Evolutionary conservation across 148 eudicot genomes (phyloP).

Genomic region (Tetragonia tetragonoides): DNA sequence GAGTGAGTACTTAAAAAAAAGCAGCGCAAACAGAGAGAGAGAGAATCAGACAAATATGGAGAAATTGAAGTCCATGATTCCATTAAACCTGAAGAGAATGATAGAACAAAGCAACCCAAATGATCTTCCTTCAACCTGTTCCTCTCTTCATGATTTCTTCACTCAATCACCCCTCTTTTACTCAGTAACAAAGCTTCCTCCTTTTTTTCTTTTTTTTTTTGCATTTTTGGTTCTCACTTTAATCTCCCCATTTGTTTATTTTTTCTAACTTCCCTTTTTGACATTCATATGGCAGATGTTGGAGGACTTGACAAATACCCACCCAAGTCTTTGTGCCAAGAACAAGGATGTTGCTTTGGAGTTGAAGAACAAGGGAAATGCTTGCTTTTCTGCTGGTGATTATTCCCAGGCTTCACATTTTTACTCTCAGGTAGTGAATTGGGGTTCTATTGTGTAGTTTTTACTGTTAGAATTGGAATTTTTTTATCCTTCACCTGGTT

Average conservation of each 20-base stretch:
- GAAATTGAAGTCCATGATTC: conserved; percentile 50
- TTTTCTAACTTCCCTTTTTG: too few relatives aligned
- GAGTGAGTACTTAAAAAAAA: too few relatives aligned
- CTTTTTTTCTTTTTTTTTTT: not conserved
- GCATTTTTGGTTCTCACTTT: not conserved
- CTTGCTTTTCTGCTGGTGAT: conserved; percentile 57
- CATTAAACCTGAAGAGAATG: conserved; percentile 37
- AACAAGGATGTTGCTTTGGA: conserved; percentile 61
- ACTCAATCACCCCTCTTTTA: conserved; percentile 53
- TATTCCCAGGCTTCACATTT: conserved; percentile 48
- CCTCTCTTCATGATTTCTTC: conserved; percentile 65
- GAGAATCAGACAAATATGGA: conserved; percentile 39
- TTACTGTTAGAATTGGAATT: not conserved
- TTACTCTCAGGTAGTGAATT: conserved; percentile 57
- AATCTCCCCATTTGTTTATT: not conserved
- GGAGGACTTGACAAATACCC: conserved; percentile 60
- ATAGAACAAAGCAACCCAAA: conserved; percentile 41
- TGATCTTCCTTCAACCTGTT: conserved; percentile 53
- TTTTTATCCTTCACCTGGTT: not conserved
- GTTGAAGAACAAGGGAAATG: conserved; percentile 63
- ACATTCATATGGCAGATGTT: conserved; percentile 39
- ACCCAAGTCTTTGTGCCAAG: conserved; percentile 57
- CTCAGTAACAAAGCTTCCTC: conserved; percentile 33
- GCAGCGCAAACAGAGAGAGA: not conserved
- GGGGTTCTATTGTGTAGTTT: not conserved